Base-by-base conservation (phyloP, 352 stramenopile species). In the Globisporangium cystogenes region DNA sequence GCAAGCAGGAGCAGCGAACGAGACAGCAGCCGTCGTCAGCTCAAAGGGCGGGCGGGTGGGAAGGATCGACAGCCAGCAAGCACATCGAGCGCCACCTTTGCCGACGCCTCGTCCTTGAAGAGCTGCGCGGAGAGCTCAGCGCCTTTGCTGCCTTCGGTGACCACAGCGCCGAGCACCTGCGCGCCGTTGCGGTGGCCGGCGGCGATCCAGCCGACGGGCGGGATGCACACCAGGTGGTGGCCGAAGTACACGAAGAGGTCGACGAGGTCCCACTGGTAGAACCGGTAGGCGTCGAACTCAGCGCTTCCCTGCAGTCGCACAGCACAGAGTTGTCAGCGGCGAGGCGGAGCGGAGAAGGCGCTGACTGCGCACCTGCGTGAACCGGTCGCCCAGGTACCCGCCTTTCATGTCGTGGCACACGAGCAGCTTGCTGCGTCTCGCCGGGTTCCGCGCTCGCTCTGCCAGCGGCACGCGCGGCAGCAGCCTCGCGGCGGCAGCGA, bases 181-280 rank as follows among this genome's bases (percentile, higher is more conserved):
- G 60, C 68, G 36, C 71, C 71, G 55, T 82, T 69, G 42, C 64
- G 66, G 50, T 85, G 74, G 1, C 67, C 74, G 15, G 70, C 68
- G 47, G 64, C 53, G 31, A 76, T 67, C 74, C 70, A 85, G 33
- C 68, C 68, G 15, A 52, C 44, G 0, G 71, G 68, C 26, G 74
- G 74, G 33, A 77, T 74, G 45, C 65, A 75, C 24, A 85, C 71
- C 18, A 85, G 50, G 16, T 63, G 57, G 60, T 85, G 70, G 0
- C 71, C 65, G 63, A 84, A 82, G 50, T 82, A 84, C 27, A 81
- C 70, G 40, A 84, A 82, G 21, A 76, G 24, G 55, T 84, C 74
- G 26, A 84, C 55, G 7, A 80, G 46, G 40, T 75, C 70, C 74
- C 74, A 85, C 48, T 82, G 66, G 48, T 80, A 85, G 16, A 82